Conservation (phyloP, 2,329 filamentous ascomycete species). For the Apiospora aurea region DNA sequence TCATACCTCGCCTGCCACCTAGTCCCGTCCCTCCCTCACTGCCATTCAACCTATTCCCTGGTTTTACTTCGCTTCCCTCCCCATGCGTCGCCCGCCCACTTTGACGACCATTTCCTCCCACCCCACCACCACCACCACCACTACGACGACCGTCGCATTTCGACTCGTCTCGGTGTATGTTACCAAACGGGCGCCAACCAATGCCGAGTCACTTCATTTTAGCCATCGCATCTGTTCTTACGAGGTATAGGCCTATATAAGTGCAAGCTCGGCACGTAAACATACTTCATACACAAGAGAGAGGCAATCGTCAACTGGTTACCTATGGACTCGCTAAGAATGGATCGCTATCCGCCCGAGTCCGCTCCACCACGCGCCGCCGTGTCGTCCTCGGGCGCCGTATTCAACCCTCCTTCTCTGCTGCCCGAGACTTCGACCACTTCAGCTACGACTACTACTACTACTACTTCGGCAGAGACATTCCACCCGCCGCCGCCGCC, state of each 20-base stretch:
- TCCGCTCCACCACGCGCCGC: constrained; percentile 3
- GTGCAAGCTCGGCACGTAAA: not conserved
- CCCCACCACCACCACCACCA: not conserved
- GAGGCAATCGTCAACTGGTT: not conserved
- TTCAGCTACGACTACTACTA: not conserved
- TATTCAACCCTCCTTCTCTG: not conserved
- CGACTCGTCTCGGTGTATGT: constrained; percentile 3
- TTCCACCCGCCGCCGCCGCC: not conserved
- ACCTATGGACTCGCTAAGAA: constrained; percentile 7
- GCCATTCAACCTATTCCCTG: not conserved
- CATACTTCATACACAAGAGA: not conserved
- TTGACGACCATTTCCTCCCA: not conserved
- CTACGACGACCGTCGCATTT: constrained; percentile 16
- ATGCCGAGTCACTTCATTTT: constrained; percentile 3
- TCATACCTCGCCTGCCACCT: not conserved
- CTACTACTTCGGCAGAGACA: not conserved
- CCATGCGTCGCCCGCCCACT: constrained; percentile 1
- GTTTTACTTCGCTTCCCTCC: not conserved
- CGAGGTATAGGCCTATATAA: not conserved
- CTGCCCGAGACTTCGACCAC: not conserved
- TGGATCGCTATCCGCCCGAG: constrained; percentile 6
- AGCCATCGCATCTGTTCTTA: not conserved
- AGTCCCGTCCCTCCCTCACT: not conserved
- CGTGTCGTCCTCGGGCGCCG: not conserved
- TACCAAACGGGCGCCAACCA: not conserved